phyloP scores from a whole-genome alignment of 306 rosid genomes.

The Geum urbanum region DNA sequence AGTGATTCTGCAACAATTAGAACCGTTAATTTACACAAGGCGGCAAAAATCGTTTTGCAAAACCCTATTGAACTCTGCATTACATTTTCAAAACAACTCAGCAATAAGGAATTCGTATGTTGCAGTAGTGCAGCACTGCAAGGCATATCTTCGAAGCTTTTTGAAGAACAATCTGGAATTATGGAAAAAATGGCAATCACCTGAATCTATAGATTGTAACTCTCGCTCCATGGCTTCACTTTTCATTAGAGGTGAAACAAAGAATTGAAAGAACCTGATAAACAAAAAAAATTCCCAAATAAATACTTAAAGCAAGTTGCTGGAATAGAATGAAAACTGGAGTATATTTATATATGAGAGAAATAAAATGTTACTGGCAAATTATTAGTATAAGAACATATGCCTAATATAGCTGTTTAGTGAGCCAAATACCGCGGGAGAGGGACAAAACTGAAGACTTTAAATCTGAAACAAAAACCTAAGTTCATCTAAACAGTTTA shows the following conservation, averaged over 20 bases:
- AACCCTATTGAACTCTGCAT: slow-evolving; percentile 80
- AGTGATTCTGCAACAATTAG: slow-evolving; percentile 62
- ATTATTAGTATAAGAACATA: background rate
- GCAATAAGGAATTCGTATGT: slow-evolving; percentile 31
- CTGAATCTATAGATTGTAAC: slow-evolving; percentile 95
- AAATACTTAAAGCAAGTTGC: background rate
- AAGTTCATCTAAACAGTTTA: background rate
- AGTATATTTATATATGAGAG: background rate
- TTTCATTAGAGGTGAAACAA: slow-evolving; percentile 89
- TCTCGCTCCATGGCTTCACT: slow-evolving; percentile 94
- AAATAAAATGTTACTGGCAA: background rate
- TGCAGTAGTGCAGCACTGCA: slow-evolving; percentile 27
- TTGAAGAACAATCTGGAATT: slow-evolving; percentile 10
- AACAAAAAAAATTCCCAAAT: slow-evolving; percentile 20
- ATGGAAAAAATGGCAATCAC: slow-evolving; percentile 34
- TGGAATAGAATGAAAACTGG: background rate
- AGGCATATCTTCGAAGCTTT: slow-evolving; percentile 15
- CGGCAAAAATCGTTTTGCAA: slow-evolving; percentile 83
- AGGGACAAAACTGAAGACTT: background rate
- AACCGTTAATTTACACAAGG: slow-evolving; percentile 38
- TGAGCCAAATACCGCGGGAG: background rate
- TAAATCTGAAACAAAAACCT: background rate
- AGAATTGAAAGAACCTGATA: slow-evolving; percentile 88
- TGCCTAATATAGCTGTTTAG: background rate
- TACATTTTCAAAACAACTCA: slow-evolving; percentile 37